Evolutionary conservation across 2,329 filamentous ascomycete genomes (phyloP).

Genomic region (Trichoderma atroviride): DNA sequence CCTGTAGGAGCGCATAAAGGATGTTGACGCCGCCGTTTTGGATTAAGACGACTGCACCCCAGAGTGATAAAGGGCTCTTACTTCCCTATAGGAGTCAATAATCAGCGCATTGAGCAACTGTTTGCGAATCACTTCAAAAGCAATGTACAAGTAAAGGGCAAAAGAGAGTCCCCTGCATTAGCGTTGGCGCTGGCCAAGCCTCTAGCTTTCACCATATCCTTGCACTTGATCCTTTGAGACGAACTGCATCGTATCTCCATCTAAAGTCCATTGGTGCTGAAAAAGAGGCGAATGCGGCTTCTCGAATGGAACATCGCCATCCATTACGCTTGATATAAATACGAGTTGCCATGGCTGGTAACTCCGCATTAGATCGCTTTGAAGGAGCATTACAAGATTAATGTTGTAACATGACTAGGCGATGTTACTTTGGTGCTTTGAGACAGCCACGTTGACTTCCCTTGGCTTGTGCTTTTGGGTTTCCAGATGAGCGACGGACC

Average conservation of each 20-base stretch:
- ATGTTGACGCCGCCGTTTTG: background rate
- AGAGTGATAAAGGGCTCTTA: background rate
- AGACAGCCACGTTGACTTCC: too few relatives aligned
- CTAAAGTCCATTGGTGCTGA: background rate
- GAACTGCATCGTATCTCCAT: background rate
- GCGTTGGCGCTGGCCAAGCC: background rate
- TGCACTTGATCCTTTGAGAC: background rate
- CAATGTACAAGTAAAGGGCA: background rate
- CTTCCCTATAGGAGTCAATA: background rate
- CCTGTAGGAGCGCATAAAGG: background rate
- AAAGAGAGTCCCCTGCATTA: background rate
- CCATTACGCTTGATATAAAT: background rate
- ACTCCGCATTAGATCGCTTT: background rate
- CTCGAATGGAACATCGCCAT: background rate
- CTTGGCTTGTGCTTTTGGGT: background rate
- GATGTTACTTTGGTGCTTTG: background rate
- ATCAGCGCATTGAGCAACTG: background rate
- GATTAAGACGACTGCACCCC: background rate
- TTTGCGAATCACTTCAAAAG: background rate
- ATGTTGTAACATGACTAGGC: background rate
- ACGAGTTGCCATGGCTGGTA: background rate
- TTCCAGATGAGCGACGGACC: background rate
- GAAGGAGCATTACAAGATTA: background rate
- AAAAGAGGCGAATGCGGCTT: background rate
- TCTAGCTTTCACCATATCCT: background rate